Base-by-base conservation (phyloP, 148 eudicot genomes). In the Agrostemma githago region DNA sequence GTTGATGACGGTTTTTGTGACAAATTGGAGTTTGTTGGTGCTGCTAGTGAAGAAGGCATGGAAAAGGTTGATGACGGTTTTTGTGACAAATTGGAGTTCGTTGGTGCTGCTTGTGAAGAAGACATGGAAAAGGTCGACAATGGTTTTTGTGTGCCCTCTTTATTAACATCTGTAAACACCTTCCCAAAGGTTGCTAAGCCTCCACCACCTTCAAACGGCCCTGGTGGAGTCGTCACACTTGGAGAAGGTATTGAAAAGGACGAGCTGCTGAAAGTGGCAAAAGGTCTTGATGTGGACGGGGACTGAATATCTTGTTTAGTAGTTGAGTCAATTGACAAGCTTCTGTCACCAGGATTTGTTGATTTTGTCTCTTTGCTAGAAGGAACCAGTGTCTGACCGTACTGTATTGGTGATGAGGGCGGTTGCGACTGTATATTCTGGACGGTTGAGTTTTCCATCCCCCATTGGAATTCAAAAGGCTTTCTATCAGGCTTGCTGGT, bases 221-320 rank as follows among this genome's bases (percentile, higher is more conserved):
- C 46, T 74, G 84, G 76, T 67, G 37, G 40, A 12, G 66, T 72
- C 76, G 78, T 76, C 21, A 63, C 65, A 69, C 81, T 75, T 71
- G 76, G 60, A 68, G 82, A 70, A 46, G 85, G 74, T 56, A 51
- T 71, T 21, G 71, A 79, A 71, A 83, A 82, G 20, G 80, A 68
- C 20, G 62, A 57, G 39, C 77, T 48, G 40, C 80, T 71, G 15
- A 80, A 74, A 67, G 74, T 53, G 71, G 76, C 54, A 12, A 44
- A 73, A 66, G 73, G 43, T 53, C 81, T 74, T 41, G 78, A 70
- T 21, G 80, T 15, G 74, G 78, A 80, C 26, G 81, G 57, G 65
- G 73, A 75, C 68, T 79, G 72, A 79, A 74, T 60, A 79, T 82
- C 77, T 63, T 38, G 53, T 57, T 60, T 62, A 69, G 20, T 76